Percentiles rank a stretch among this genome's conserved stretches.
These are phyloP conservation scores for Willaertia magna DNA, from an alignment of 208 protist genomes.

Conservation along the genomic window DNA sequence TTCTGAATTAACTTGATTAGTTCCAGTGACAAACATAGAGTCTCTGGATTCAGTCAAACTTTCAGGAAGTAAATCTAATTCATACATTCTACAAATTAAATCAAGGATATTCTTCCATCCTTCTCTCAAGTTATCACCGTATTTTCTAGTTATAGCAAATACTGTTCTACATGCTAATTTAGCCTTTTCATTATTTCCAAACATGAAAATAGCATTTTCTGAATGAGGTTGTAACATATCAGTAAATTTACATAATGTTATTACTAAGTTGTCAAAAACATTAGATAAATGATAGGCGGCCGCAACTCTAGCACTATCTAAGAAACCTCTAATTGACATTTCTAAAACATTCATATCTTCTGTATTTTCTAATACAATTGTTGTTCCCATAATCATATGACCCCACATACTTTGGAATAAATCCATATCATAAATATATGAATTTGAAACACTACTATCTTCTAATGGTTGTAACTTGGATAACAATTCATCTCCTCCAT, in stretches of 20 bases:
- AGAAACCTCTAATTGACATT: constrained; percentile 34
- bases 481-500: too few relatives aligned
- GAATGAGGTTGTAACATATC: neutral
- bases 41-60: neutral
- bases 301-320: constrained; percentile 37
- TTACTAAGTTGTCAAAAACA: constrained; percentile 48
- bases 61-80: constrained; percentile 4
- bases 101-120: constrained; percentile 37
- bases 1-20: neutral
- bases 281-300: constrained; percentile 37
- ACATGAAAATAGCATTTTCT: constrained; percentile 15
- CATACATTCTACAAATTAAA: neutral
- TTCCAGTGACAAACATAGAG: too few relatives aligned
- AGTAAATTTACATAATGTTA: constrained; percentile 40
- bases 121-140: constrained; percentile 37
- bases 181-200: constrained; percentile 38
- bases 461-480: too few relatives aligned
- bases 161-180: constrained; percentile 35
- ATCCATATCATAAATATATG: constrained; percentile 26
- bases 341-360: constrained; percentile 29
- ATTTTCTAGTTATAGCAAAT: constrained; percentile 30
- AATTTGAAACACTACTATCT: neutral
- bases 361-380: constrained; percentile 46
- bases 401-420: constrained; percentile 36
- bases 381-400: constrained; percentile 34